These are phyloP conservation scores for Ceratocystis alfenasii DNA, from an alignment of 2,329 filamentous ascomycete genomes.

Conservation along the genomic window DNA sequence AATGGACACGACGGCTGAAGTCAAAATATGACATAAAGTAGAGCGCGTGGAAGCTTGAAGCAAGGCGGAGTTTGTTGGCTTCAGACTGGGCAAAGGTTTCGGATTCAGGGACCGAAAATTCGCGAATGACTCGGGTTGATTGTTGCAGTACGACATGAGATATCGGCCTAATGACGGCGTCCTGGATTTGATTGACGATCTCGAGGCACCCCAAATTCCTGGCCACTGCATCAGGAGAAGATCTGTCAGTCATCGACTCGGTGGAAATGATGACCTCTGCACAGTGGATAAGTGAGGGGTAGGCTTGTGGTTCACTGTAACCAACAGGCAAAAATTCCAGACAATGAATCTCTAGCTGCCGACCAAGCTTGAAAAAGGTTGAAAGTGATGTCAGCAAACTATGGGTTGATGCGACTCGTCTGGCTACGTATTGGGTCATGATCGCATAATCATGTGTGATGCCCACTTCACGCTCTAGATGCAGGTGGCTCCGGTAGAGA, in stretches of 20 bases:
- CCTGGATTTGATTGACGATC: too few species aligned
- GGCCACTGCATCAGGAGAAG: constrained; percentile 60
- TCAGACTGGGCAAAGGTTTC: constrained; percentile 55
- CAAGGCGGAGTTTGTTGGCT: constrained; percentile 60
- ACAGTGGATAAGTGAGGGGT: constrained; percentile 68
- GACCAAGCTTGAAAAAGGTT: constrained; percentile 66
- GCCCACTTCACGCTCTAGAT: constrained; percentile 69
- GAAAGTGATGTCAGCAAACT: constrained; percentile 64
- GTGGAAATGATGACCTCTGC: constrained; percentile 67
- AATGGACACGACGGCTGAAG: constrained; percentile 29
- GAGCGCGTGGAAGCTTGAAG: constrained; percentile 62
- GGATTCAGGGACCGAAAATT: constrained; percentile 57
- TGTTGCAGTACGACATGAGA: too few species aligned
- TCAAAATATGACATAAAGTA: constrained; percentile 55
- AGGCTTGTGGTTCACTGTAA: constrained; percentile 50
- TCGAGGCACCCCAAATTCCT: constrained; percentile 58
- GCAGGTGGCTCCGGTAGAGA: constrained; percentile 72
- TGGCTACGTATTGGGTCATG: constrained; percentile 63
- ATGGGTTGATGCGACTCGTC: constrained; percentile 69
- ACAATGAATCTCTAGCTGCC: constrained; percentile 80
- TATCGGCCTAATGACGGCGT: too few species aligned
- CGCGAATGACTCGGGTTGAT: constrained; percentile 58
- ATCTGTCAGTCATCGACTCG: constrained; percentile 57
- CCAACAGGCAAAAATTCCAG: constrained; percentile 44
- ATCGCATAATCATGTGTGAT: constrained; percentile 70